Base-by-base conservation (phyloP, 75 land plant genomes). In the Adiantum capillusveneris region DNA sequence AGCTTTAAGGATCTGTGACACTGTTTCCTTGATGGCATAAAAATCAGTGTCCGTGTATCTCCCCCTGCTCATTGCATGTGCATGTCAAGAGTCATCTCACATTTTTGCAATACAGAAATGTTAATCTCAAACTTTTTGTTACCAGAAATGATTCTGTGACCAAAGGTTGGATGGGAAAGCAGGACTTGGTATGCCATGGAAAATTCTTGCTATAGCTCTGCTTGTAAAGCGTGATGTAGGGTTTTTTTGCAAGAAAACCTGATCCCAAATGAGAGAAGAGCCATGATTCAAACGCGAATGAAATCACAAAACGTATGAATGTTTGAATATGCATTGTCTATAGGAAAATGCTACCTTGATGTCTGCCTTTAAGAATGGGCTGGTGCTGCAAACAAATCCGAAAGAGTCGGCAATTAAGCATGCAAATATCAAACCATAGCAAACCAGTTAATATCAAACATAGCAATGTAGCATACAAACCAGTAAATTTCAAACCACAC, bases 121-220 rank as follows among this genome's bases (percentile, higher is more conserved):
- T 16, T 6, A 11, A 29, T 45, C 17, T n/a, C n/a, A n/a, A n/a
- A n/a, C 44, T 34, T 36, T 46, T 22, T 6, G 37, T 44, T 81
- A 94, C 99, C 99, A 95, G 65, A 86, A 95, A 72, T 90, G 99
- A 57, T 81, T 75, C 65, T 67, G 89, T 9, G 88, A 86, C 99
- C 99, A 95, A 41, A 62, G 57, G 43, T 81, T 36, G 62, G 87
- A 72, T 28, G 97, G 99, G 72, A 72, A 95, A 44, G 90, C 87
- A 36, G 99, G 99, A 65, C 99, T 95, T 45, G 83, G 62, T 13
- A 95, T 58, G 29, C 97, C 96, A 68, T 95, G 92, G 83, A 95
- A 72, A 30, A 95, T 82, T 52, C 99, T 79, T 61, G 99, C 99
- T 52, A 95, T 75, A n/a, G 99, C 88, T 67, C 99, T 78, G 29